A percentile compares a stretch with the other conserved stretches of the same genome.
These are phyloP conservation scores for Saccharomyces jurei DNA, from an alignment of 805 yeast species.

Conservation along the genomic window DNA sequence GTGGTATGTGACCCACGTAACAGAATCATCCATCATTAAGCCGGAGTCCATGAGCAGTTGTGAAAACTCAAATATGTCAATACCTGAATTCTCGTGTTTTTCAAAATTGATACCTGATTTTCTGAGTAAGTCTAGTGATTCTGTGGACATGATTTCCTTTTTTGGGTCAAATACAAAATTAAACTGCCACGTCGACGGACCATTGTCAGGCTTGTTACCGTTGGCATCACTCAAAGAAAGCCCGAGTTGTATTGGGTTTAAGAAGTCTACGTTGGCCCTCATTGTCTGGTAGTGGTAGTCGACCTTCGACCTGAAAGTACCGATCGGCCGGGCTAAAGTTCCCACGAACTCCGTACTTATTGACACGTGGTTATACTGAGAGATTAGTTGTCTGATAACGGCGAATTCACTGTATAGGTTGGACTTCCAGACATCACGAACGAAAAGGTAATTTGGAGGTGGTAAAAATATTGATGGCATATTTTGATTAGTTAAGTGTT, in stretches of 20 bases:
- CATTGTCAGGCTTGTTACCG: slow-evolving; percentile 61
- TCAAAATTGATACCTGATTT: slow-evolving; percentile 80
- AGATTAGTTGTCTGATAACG: slow-evolving; percentile 49
- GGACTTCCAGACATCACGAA: slow-evolving; percentile 66
- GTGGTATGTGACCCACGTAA: slow-evolving; percentile 88
- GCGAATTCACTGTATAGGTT: slow-evolving; percentile 63
- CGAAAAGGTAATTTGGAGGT: slow-evolving; percentile 34
- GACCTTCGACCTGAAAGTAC: slow-evolving; percentile 77
- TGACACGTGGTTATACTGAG: slow-evolving; percentile 48
- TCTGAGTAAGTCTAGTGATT: slow-evolving; percentile 68
- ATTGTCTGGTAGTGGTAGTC: slow-evolving; percentile 96
- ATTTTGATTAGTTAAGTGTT: slow-evolving; percentile 1
- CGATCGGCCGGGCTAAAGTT: slow-evolving; percentile 91
- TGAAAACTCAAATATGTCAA: slow-evolving; percentile 71
- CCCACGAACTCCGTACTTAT: slow-evolving; percentile 94
- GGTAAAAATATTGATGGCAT: slow-evolving; percentile 18
- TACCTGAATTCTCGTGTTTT: slow-evolving; percentile 67
- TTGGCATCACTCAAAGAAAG: slow-evolving; percentile 60
- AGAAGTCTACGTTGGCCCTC: slow-evolving; percentile 80
- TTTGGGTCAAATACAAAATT: slow-evolving; percentile 76
- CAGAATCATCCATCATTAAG: slow-evolving; percentile 52
- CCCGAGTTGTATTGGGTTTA: slow-evolving; percentile 81
- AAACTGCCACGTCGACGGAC: slow-evolving; percentile 89
- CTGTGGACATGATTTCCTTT: slow-evolving; percentile 79
- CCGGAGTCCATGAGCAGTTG: slow-evolving; percentile 83